phyloP scores from a whole-genome alignment of 2,329 filamentous ascomycete species.

The Coniochaeta sp. region DNA sequence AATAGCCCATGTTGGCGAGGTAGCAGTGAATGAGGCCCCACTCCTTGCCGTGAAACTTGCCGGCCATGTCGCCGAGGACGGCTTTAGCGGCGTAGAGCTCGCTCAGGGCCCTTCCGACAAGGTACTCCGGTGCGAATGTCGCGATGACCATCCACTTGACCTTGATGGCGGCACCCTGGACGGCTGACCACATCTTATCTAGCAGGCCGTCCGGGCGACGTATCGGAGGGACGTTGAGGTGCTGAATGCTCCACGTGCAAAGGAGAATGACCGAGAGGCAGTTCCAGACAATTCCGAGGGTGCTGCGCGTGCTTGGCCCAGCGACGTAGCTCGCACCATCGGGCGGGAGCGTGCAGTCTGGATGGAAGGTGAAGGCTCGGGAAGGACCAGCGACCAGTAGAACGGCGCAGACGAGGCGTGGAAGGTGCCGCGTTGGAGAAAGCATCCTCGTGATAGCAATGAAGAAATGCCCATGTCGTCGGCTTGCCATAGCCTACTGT shows the following conservation, averaged over 20 bases:
- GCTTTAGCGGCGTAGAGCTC: neutral
- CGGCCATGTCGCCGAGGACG: neutral
- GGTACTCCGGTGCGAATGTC: slow-evolving; percentile 6
- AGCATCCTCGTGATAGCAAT: no score
- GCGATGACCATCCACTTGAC: slow-evolving; percentile 9
- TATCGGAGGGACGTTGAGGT: slow-evolving; percentile 22
- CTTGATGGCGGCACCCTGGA: slow-evolving; percentile 4
- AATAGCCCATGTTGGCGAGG: slow-evolving; percentile 14
- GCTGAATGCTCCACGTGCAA: slow-evolving; percentile 12
- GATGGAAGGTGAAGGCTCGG: no score
- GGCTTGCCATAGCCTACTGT: no score
- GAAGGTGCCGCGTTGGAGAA: no score
- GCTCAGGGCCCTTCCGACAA: neutral
- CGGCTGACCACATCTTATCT: slow-evolving; percentile 1
- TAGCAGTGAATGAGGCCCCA: slow-evolving; percentile 9
- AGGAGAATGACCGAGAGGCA: slow-evolving; percentile 10
- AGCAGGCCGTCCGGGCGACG: slow-evolving; percentile 23
- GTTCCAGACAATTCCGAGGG: slow-evolving; percentile 14
- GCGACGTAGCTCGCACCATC: slow-evolving; percentile 4
- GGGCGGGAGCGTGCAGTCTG: slow-evolving; percentile 8
- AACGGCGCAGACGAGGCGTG: no score
- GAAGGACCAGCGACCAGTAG: no score
- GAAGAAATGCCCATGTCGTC: no score
- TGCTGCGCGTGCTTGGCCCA: slow-evolving; percentile 9
- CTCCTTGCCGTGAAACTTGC: neutral